Conservation (phyloP, 2,329 filamentous ascomycete genomes). For the Fusarium hostae region DNA sequence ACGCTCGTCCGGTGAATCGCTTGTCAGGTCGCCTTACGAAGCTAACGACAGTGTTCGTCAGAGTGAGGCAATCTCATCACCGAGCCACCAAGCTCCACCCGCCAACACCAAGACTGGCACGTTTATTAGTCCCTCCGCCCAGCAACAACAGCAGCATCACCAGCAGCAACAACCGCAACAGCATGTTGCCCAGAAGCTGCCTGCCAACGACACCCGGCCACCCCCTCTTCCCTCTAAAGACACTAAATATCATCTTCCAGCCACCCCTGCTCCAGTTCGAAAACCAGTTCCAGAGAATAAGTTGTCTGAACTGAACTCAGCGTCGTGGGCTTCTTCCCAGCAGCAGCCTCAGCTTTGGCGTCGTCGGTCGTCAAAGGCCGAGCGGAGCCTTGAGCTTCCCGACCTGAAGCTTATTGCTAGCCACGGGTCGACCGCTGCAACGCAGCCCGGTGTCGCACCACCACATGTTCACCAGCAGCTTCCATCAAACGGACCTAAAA, state of each 20-base stretch:
- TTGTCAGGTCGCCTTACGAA: slow-evolving; percentile 55
- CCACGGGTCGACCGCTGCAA: slow-evolving; percentile 61
- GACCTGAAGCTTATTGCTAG: slow-evolving; percentile 61
- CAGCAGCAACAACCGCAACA: slow-evolving; percentile 34
- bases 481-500: slow-evolving; percentile 29
- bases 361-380: slow-evolving; percentile 62
- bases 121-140: slow-evolving; percentile 33
- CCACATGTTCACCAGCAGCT: slow-evolving; percentile 32
- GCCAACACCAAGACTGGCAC: slow-evolving; percentile 37
- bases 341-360: slow-evolving; percentile 57
- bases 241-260: slow-evolving; percentile 36
- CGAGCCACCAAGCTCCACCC: slow-evolving; percentile 41
- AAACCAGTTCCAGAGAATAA: slow-evolving; percentile 22
- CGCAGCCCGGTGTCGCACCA: slow-evolving; percentile 26
- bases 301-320: slow-evolving; percentile 31
- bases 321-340: slow-evolving; percentile 41
- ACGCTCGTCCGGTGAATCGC: slow-evolving; percentile 57
- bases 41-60: slow-evolving; percentile 39
- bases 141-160: slow-evolving; percentile 32
- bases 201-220: slow-evolving; percentile 16
- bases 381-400: slow-evolving; percentile 58
- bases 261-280: slow-evolving; percentile 33
- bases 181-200: slow-evolving; percentile 34
- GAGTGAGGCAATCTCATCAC: slow-evolving; percentile 39
- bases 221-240: slow-evolving; percentile 46